Evolutionary conservation across 331 rosid species (phyloP).

Genomic region (Prunus yedoensis): DNA sequence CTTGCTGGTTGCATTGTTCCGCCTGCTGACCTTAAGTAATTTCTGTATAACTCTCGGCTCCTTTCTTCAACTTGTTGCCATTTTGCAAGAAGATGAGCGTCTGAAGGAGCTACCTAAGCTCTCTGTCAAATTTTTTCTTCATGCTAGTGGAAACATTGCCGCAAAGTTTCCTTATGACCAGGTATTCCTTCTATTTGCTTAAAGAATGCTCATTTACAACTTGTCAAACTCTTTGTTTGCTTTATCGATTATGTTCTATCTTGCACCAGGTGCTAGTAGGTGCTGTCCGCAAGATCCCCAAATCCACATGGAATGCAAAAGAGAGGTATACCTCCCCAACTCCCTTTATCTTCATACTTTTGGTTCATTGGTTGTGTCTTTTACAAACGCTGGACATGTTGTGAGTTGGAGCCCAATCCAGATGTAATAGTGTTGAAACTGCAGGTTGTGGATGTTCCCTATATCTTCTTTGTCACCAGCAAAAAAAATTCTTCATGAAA

Average conservation of each 20-base stretch:
- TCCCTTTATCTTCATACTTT: background rate
- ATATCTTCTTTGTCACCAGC: slow-evolving; percentile 58
- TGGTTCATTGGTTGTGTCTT: slow-evolving; percentile 9
- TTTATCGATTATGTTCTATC: slow-evolving; percentile 8
- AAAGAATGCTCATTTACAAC: slow-evolving; percentile 8
- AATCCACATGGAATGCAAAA: slow-evolving; percentile 73
- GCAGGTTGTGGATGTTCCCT: slow-evolving; percentile 94
- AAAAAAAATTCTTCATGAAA: slow-evolving; percentile 56
- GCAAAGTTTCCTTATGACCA: slow-evolving; percentile 75
- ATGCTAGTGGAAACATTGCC: slow-evolving; percentile 70
- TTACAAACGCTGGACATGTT: slow-evolving; percentile 8
- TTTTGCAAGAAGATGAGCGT: slow-evolving; percentile 40
- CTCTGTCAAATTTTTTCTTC: slow-evolving; percentile 70
- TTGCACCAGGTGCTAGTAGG: slow-evolving; percentile 53
- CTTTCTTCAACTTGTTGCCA: slow-evolving; percentile 25
- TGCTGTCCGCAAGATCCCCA: slow-evolving; percentile 66
- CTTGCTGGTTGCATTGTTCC: background rate
- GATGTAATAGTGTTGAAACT: slow-evolving; percentile 25
- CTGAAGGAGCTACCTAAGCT: slow-evolving; percentile 49
- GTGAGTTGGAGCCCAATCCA: slow-evolving; percentile 15
- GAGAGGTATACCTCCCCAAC: slow-evolving; percentile 52
- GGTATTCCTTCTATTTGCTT: slow-evolving; percentile 40
- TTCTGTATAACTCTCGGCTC: slow-evolving; percentile 10
- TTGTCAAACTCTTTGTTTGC: slow-evolving; percentile 6
- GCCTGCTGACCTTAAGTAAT: background rate